phyloP scores from a whole-genome alignment of 176 grass and related monocot species.

The Tuctoria greenei region DNA sequence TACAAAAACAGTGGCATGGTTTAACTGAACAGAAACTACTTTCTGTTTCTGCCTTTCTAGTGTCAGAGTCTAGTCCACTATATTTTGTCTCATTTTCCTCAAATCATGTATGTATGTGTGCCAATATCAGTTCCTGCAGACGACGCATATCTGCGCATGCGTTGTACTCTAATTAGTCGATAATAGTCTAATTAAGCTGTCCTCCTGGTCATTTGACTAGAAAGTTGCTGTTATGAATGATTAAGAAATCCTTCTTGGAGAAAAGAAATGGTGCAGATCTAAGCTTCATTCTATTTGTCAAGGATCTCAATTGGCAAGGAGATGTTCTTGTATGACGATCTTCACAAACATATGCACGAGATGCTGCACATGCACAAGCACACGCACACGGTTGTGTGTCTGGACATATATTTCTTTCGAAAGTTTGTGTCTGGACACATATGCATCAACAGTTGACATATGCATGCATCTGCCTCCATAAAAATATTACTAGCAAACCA shows the following conservation, averaged over 20 bases:
- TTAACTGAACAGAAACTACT: slow-evolving; percentile 44
- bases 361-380: slow-evolving; percentile 43
- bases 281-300: slow-evolving; percentile 58
- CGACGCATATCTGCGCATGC: slow-evolving; percentile 27
- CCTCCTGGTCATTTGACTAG: slow-evolving; percentile 49
- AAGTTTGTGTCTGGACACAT: slow-evolving; percentile 12
- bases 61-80: slow-evolving; percentile 44
- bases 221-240: slow-evolving; percentile 38
- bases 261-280: slow-evolving; percentile 50
- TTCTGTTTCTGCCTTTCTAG: slow-evolving; percentile 49
- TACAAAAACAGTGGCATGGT: slow-evolving; percentile 31
- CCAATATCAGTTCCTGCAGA: slow-evolving; percentile 21
- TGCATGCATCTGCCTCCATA: slow-evolving; percentile 15
- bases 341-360: slow-evolving; percentile 30
- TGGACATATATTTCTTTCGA: too few relatives aligned
- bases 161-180: slow-evolving; percentile 49
- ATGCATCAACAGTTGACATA: slow-evolving; percentile 51
- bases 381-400: background rate
- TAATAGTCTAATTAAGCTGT: slow-evolving; percentile 36
- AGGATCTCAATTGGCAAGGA: slow-evolving; percentile 44
- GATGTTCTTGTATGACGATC: slow-evolving; percentile 42
- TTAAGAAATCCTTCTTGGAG: slow-evolving; percentile 23
- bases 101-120: slow-evolving; percentile 39
- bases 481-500: background rate
- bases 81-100: slow-evolving; percentile 54